Conservation (phyloP, 2,329 filamentous ascomycete genomes). For the Acrocalymma vagum region DNA sequence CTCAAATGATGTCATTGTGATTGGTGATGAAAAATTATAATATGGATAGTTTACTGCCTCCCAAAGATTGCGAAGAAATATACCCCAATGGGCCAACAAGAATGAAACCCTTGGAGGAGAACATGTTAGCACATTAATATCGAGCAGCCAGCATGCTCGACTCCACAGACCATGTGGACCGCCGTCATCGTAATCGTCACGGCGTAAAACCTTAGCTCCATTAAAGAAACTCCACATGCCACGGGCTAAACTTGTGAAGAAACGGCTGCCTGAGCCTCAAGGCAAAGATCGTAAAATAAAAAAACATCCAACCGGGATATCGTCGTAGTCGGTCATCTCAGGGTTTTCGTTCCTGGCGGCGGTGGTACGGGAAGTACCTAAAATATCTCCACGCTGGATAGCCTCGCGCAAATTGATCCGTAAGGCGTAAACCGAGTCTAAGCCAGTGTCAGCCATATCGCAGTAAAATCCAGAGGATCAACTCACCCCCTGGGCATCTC, state of each 20-base stretch:
- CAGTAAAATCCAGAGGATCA: conserved; percentile 19
- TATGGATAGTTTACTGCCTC: no score
- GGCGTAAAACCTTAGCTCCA: conserved; percentile 17
- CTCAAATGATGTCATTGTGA: no score
- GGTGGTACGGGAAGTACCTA: conserved; percentile 29
- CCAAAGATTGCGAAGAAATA: no score
- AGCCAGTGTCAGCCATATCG: conserved; percentile 26
- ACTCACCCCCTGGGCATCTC: conserved; percentile 43
- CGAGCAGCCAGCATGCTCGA: conserved; percentile 25
- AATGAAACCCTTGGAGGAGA: no score
- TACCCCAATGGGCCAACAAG: no score
- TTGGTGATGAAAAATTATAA: no score
- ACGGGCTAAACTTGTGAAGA: conserved; percentile 5
- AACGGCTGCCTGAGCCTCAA: conserved; percentile 21
- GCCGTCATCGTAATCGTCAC: conserved; percentile 17
- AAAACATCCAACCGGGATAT: not conserved
- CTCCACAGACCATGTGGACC: conserved; percentile 20
- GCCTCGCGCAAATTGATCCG: conserved; percentile 51
- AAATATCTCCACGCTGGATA: conserved; percentile 37
- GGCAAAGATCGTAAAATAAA: conserved; percentile 2
- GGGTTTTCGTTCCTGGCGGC: conserved; percentile 22
- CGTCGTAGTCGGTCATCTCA: conserved; percentile 12
- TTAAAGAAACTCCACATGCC: conserved; percentile 11
- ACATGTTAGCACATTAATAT: no score
- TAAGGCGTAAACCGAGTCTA: conserved; percentile 50